Evolutionary conservation across 164 flowering plant species (phyloP).

Genomic region (Vitis cinerea): DNA sequence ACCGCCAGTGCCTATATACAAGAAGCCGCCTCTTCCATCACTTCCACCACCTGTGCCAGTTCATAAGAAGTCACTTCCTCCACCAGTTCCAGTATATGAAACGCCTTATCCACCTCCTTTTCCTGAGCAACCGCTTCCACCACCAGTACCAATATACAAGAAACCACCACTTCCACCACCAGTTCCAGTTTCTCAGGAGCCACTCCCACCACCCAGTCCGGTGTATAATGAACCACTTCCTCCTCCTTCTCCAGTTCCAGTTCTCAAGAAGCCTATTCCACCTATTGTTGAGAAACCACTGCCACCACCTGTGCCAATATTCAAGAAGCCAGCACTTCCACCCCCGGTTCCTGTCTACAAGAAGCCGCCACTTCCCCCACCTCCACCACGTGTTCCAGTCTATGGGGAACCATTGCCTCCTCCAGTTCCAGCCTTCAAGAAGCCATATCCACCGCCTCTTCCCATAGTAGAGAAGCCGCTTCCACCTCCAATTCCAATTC

Average conservation of each 20-base stretch:
- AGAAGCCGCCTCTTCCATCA: conserved; percentile 21
- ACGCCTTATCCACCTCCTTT: background rate
- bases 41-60: conserved; percentile 22
- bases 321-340: conserved; percentile 15
- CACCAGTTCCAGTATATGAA: background rate
- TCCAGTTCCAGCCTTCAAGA: too few relatives aligned
- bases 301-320: conserved; percentile 20
- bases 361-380: conserved; percentile 15
- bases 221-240: conserved; percentile 14
- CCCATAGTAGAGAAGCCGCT: too few relatives aligned
- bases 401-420: too few relatives aligned
- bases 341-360: conserved; percentile 8
- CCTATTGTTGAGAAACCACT: conserved; percentile 14
- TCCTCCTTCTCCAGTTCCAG: conserved; percentile 1
- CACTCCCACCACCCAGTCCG: background rate
- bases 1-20: conserved; percentile 19
- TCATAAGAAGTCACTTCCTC: background rate
- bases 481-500: too few relatives aligned
- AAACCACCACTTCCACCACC: conserved; percentile 6
- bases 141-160: conserved; percentile 6
- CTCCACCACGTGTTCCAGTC: background rate
- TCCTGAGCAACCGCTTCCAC: background rate
- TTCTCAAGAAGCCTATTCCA: conserved; percentile 7
- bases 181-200: background rate
- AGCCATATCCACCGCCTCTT: too few relatives aligned